Evolutionary conservation across 2,329 filamentous ascomycete genomes (phyloP), one percentile per base, ranked within the genome.

Genomic region (Colletotrichum sublineola): DNA sequence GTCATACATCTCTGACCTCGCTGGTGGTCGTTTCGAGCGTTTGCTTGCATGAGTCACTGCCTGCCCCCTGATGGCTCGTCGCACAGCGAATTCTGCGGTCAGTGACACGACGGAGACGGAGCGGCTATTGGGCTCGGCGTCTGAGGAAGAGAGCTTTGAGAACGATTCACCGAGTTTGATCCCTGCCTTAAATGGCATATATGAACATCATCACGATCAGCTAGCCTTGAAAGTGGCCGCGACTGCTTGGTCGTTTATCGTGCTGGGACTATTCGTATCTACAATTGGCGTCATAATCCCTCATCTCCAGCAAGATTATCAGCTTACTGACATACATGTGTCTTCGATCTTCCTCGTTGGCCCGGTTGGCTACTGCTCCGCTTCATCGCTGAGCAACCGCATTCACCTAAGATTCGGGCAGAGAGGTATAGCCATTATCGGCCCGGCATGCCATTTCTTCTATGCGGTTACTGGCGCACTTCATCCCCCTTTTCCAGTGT

Each of bases 401-500:
- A 72, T 86, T 3, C 85, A 87, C 70, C 56, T 76, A 18, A 84
- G 82, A 44, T 83, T 90, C 63, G 93, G 94, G 40, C 93, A 94
- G 77, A 87, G 92, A 15, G 81, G 81, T 0, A 81, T 86, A 42
- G 84, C 84, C 1, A n/a, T 81, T 24, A 52, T 82, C 5, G 84
- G 81, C 0, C 83, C 84, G 0, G 20, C 80, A 0, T 77, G 82
- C 48, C 83, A 85, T 46, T 67, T 84, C 12, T 8, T 90, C 36
- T 88, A 91, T 29, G 94, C 93, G 75, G 80, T 91, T 33, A 83
- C 91, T 36, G 86, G 93, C 68, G 86, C 88, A 5, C 81, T 91
- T 5, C 93, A 94, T 77, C 93, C 92, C 1, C 91, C 91, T 0
- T 94, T 91, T 76, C 88, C 91, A 0, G 89, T 89, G 0, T 81